phyloP scores from a whole-genome alignment of 805 yeast genomes.

The Lachancea thermotolerans region DNA sequence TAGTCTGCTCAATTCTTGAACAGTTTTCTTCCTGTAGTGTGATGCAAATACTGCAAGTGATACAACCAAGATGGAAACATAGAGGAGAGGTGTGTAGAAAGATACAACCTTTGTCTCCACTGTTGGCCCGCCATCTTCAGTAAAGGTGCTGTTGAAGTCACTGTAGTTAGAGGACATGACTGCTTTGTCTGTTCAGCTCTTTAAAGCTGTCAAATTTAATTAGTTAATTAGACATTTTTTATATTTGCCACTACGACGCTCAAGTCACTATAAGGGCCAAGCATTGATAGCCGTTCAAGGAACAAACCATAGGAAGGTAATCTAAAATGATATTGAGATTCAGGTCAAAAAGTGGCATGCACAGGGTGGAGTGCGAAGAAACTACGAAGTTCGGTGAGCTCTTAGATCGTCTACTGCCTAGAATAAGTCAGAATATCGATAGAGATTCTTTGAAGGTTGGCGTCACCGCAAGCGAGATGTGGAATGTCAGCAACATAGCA shows the following conservation, averaged over 20 bases:
- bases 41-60: slow-evolving; percentile 65
- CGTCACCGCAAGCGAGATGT: slow-evolving; percentile 24
- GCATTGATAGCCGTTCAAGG: not conserved
- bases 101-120: slow-evolving; percentile 39
- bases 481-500: slow-evolving; percentile 21
- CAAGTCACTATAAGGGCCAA: not conserved
- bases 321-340: slow-evolving; percentile 58
- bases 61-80: slow-evolving; percentile 60
- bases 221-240: not conserved
- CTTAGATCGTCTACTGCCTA: slow-evolving; percentile 34
- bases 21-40: slow-evolving; percentile 52
- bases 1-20: slow-evolving; percentile 46
- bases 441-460: slow-evolving; percentile 24
- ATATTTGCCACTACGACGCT: not conserved
- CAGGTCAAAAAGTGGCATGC: slow-evolving; percentile 78
- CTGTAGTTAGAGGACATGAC: slow-evolving; percentile 9
- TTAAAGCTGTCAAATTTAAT: not conserved
- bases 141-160: slow-evolving; percentile 6
- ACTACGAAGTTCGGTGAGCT: slow-evolving; percentile 39
- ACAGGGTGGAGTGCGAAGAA: slow-evolving; percentile 51
- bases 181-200: not conserved
- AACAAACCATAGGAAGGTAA: too few species aligned
- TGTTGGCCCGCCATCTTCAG: slow-evolving; percentile 19
- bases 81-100: slow-evolving; percentile 66
- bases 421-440: slow-evolving; percentile 22